These are phyloP conservation scores for Teunomyces funiuensis DNA, from an alignment of 805 yeast genomes.

Conservation along the genomic window DNA sequence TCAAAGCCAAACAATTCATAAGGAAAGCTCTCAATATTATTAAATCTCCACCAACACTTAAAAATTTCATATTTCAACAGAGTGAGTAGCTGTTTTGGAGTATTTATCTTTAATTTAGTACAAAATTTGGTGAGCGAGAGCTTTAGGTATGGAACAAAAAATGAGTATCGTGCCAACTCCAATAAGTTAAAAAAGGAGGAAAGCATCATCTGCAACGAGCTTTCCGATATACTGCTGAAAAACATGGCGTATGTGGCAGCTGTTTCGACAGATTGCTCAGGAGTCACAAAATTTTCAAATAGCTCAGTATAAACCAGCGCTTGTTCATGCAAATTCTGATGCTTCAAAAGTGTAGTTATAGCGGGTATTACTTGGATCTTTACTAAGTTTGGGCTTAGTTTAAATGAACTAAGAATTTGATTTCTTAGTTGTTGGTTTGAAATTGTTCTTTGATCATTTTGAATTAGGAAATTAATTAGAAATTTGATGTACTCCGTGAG, in stretches of 20 bases:
- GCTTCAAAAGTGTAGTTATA: slow-evolving; percentile 12
- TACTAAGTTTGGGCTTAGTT: slow-evolving; percentile 16
- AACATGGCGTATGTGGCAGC: slow-evolving; percentile 40
- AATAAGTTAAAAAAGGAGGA: slow-evolving; percentile 42
- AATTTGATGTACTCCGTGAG: slow-evolving; percentile 30
- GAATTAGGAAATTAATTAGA: slow-evolving; percentile 26
- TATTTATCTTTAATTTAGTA: slow-evolving; percentile 8
- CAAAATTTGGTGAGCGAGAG: slow-evolving; percentile 26
- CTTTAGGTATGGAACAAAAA: slow-evolving; percentile 30
- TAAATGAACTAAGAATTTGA: slow-evolving; percentile 12
- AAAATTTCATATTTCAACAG: slow-evolving; percentile 35
- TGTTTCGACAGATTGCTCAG: slow-evolving; percentile 39
- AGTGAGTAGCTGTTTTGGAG: slow-evolving; percentile 25
- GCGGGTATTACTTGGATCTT: slow-evolving; percentile 18
- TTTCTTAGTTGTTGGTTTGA: slow-evolving; percentile 11
- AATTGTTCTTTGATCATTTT: slow-evolving; percentile 26
- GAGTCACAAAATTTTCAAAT: slow-evolving; percentile 27
- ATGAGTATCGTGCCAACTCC: slow-evolving; percentile 36
- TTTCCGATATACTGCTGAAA: slow-evolving; percentile 28
- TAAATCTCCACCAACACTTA: slow-evolving; percentile 44
- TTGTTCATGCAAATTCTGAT: slow-evolving; percentile 13
- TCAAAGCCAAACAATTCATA: slow-evolving; percentile 37
- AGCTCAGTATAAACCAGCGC: slow-evolving; percentile 30
- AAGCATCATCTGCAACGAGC: slow-evolving; percentile 29
- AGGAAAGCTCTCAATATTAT: slow-evolving; percentile 39